phyloP scores from a whole-genome alignment of 1,284 basidiomycete species.

The Trametes hirsuta region DNA sequence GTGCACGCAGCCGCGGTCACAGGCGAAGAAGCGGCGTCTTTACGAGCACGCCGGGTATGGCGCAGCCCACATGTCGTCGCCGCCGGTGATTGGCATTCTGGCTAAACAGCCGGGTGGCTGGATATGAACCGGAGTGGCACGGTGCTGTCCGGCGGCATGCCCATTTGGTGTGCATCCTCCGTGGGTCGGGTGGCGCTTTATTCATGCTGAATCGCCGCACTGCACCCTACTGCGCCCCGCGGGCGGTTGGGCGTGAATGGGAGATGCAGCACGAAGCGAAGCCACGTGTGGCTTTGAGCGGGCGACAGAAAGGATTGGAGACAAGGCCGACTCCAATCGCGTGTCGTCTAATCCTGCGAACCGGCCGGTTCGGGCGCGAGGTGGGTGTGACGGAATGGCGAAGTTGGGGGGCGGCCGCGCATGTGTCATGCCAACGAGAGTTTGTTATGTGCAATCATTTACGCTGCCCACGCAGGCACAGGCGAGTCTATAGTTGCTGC shows the following conservation, averaged over 20 bases:
- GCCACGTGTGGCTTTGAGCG: conserved; percentile 6
- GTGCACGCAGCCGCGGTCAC: not conserved
- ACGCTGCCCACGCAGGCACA: conserved; percentile 10
- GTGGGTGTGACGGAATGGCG: conserved; percentile 8
- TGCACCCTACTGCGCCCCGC: not conserved
- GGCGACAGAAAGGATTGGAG: not conserved
- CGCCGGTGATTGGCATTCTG: not conserved
- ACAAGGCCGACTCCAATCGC: conserved; percentile 1
- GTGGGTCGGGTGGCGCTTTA: not conserved
- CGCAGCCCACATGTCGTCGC: not conserved
- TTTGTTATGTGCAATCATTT: conserved; percentile 11
- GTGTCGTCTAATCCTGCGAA: conserved; percentile 2
- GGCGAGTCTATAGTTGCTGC: no score
- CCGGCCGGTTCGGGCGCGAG: conserved; percentile 15
- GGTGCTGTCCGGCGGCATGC: not conserved
- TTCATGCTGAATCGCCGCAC: conserved; percentile 6
- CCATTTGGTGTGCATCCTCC: not conserved
- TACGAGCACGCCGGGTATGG: not conserved
- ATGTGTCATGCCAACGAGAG: conserved; percentile 23
- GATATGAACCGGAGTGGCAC: conserved; percentile 6
- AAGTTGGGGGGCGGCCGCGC: not conserved
- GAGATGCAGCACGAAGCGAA: not conserved
- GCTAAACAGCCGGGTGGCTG: not conserved
- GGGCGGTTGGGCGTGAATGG: not conserved
- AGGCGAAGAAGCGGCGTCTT: not conserved